Evolutionary conservation across 208 protist species (phyloP), one percentile per base, ranked within the genome.

Genomic region (Trypanosoma mega): DNA sequence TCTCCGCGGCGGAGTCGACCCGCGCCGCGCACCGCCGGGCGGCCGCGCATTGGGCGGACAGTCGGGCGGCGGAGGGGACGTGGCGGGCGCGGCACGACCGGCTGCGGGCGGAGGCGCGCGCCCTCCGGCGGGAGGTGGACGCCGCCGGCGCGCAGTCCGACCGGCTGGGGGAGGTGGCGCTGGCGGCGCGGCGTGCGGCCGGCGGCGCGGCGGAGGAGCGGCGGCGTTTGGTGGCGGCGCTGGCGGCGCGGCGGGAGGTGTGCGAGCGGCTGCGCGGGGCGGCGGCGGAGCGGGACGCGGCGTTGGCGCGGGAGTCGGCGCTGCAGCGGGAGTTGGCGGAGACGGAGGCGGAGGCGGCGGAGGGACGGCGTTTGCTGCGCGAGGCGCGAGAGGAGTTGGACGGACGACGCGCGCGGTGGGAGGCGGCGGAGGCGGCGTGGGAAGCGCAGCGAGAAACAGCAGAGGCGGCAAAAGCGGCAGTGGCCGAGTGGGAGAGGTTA

Each of bases 361-460:
- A 47, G 8, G 43, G 74, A 14, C 68, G n/a, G 45, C 2, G 53
- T 51, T n/a, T 75, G 63, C 48, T 80, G 74, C 68, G 47, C 21
- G 58, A 56, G 5, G 55, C 64, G 51, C 55, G 68, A 12, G 57
- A 27, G 20, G 48, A 47, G 1, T 37, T 77, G 31, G 16, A n/a
- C 4, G 23, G 21, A 6, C 64, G 61, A 23, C 67, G 84, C 23
- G 63, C 65, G 12, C 50, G 55, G 30, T 59, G 52, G 37, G 52
- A 72, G 48, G 54, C 59, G 2, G 34, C 31, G 18, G 74, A 58
- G 43, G 14, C 6, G 41, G 24, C 21, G 53, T 83, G 80, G 76
- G 73, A 72, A 8, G 46, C 58, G 5, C 57, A 68, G 54, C 56
- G 34, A 16, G 34, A 44, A 9, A 66, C 69, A 18, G 58, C 82